Evolutionary conservation across 345 rosid species (phyloP).

Genomic region (Laguncularia racemosa): DNA sequence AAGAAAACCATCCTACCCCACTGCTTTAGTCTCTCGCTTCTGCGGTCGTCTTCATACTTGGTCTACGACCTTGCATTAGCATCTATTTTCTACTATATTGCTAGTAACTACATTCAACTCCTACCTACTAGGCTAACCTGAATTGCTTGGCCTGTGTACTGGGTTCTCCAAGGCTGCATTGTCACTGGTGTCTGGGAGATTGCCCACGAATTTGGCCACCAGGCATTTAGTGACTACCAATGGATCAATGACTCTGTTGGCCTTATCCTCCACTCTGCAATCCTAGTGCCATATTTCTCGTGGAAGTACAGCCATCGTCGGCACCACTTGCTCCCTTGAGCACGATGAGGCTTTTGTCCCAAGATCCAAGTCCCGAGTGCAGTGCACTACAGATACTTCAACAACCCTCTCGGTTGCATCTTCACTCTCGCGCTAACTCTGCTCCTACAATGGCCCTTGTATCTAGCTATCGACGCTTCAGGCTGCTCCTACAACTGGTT

Average conservation of each 20-base stretch:
- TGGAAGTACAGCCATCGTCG: conserved; percentile 19
- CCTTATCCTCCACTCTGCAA: conserved; percentile 15
- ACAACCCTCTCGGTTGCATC: conserved; percentile 20
- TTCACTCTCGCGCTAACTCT: conserved; percentile 14
- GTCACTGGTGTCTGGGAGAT: conserved; percentile 15
- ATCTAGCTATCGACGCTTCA: conserved; percentile 22
- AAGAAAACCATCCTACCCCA: conserved; percentile 13
- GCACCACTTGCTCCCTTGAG: conserved; percentile 11
- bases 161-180: conserved; percentile 13
- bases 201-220: conserved; percentile 14
- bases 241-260: conserved; percentile 14
- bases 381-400: conserved; percentile 21
- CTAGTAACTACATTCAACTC: conserved; percentile 6
- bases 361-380: not conserved
- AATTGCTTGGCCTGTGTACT: conserved; percentile 10
- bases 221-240: conserved; percentile 15
- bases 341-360: conserved; percentile 15
- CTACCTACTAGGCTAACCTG: conserved; percentile 3
- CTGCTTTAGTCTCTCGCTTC: conserved; percentile 6
- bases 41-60: conserved; percentile 6
- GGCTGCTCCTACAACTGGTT: conserved; percentile 25
- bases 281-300: conserved; percentile 15
- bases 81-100: conserved; percentile 1
- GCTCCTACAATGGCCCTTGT: conserved; percentile 25
- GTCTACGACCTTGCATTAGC: conserved; percentile 1